These are phyloP conservation scores for Sarocladium brachiariae DNA, from an alignment of 2,329 filamentous ascomycete genomes.

Conservation along the genomic window DNA sequence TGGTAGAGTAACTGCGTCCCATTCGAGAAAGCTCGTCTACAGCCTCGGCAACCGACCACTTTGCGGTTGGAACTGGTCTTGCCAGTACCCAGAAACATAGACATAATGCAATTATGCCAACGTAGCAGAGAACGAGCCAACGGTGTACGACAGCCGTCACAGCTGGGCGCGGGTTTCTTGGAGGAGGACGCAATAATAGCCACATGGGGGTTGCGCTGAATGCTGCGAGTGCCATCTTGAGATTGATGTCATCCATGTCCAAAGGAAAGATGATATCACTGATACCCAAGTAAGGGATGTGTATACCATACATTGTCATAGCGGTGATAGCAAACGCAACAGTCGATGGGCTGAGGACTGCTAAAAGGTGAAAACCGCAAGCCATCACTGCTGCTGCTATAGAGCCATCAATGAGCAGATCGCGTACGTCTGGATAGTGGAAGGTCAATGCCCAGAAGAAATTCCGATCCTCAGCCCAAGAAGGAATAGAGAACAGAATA, in stretches of 20 bases:
- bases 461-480: conserved; percentile 20
- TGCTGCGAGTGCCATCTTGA: not conserved
- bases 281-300: conserved; percentile 8
- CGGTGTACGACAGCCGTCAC: conserved; percentile 11
- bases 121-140: conserved; percentile 14
- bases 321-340: conserved; percentile 20
- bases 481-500: conserved; percentile 17
- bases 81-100: conserved; percentile 10
- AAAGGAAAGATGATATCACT: conserved; percentile 8
- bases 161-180: not conserved
- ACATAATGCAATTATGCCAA: conserved; percentile 10
- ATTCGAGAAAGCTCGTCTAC: conserved; percentile 14
- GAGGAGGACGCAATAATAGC: not conserved
- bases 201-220: conserved; percentile 4
- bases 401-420: conserved; percentile 24
- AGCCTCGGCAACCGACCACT: conserved; percentile 7
- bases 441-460: conserved; percentile 24
- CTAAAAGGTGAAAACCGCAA: conserved; percentile 21
- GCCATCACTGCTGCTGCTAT: conserved; percentile 18
- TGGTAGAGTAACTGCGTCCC: conserved; percentile 7
- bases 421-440: conserved; percentile 19
- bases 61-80: not conserved
- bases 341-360: conserved; percentile 19
- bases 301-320: conserved; percentile 15
- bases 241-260: not conserved